These are phyloP conservation scores for Podila epigama DNA, from an alignment of 192 early-diverging fungal species.

Conservation along the genomic window DNA sequence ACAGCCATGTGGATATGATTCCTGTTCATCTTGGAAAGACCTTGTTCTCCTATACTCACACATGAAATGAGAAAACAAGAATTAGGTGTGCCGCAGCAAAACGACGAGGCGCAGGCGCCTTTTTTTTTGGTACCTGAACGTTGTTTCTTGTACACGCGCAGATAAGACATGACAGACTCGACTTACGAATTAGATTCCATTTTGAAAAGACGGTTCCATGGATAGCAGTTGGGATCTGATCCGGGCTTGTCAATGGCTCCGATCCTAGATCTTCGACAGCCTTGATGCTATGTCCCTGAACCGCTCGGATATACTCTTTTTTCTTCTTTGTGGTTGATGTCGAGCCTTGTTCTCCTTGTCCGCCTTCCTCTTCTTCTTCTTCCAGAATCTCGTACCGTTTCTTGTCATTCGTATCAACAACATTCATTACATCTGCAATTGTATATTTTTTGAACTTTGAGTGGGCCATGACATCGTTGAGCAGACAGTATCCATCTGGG, in stretches of 20 bases:
- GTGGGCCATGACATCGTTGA: constrained; percentile 70
- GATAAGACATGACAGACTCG: neutral
- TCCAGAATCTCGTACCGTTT: constrained; percentile 76
- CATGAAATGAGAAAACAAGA: neutral
- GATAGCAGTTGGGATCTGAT: constrained; percentile 59
- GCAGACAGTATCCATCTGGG: constrained; percentile 75
- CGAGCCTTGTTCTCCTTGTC: neutral
- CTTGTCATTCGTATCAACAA: constrained; percentile 84
- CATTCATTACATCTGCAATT: constrained; percentile 66
- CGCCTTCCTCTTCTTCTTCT: constrained; percentile 10
- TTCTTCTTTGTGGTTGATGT: neutral
- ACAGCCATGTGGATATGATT: constrained; percentile 92
- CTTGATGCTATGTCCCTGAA: constrained; percentile 84
- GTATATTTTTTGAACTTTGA: constrained; percentile 65
- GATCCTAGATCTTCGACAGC: constrained; percentile 6
- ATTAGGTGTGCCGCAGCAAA: neutral
- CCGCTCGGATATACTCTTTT: constrained; percentile 77
- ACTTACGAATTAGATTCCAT: constrained; percentile 64
- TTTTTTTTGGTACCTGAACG: constrained; percentile 10
- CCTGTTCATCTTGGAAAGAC: constrained; percentile 79
- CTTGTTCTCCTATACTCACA: constrained; percentile 51
- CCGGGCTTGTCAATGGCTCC: constrained; percentile 31
- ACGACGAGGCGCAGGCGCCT: neutral
- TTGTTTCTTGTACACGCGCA: neutral
- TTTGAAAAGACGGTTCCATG: constrained; percentile 70